These are phyloP conservation scores for Berberis thunbergii DNA, from an alignment of 164 flowering plant genomes.

Conservation along the genomic window DNA sequence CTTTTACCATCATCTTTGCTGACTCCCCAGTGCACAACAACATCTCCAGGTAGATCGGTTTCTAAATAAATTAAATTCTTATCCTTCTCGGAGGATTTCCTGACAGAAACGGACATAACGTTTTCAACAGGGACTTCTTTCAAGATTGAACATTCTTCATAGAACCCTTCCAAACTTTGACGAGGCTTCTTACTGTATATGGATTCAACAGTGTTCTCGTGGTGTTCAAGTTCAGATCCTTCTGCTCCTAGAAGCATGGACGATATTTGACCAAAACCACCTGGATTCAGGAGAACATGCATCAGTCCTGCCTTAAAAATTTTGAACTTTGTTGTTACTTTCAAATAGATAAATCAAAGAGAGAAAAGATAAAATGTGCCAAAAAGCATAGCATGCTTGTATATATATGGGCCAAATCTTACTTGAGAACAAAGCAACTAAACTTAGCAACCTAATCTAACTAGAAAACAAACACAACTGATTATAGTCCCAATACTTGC, in stretches of 20 bases:
- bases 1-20: conserved; percentile 46
- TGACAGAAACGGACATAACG: conserved; percentile 47
- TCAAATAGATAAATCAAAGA: too few relatives aligned
- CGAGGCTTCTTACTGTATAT: conserved; percentile 19
- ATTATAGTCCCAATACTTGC: too few relatives aligned
- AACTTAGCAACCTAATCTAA: too few relatives aligned
- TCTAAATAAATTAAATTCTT: conserved; percentile 53
- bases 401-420: too few relatives aligned
- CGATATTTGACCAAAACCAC: conserved; percentile 50
- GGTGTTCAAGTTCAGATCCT: conserved; percentile 23
- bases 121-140: conserved; percentile 45
- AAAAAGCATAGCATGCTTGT: too few relatives aligned
- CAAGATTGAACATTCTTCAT: conserved; percentile 52
- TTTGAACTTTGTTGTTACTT: too few relatives aligned
- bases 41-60: conserved; percentile 78
- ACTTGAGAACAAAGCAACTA: too few relatives aligned
- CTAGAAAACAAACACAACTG: too few relatives aligned
- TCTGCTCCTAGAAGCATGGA: conserved; percentile 36
- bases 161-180: conserved; percentile 50
- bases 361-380: too few relatives aligned
- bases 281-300: conserved; percentile 24
- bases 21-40: conserved; percentile 91
- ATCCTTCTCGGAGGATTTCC: conserved; percentile 38
- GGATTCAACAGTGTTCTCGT: conserved; percentile 22
- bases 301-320: not conserved